phyloP scores from a whole-genome alignment of 805 yeast species.

The Pichia exigua region DNA sequence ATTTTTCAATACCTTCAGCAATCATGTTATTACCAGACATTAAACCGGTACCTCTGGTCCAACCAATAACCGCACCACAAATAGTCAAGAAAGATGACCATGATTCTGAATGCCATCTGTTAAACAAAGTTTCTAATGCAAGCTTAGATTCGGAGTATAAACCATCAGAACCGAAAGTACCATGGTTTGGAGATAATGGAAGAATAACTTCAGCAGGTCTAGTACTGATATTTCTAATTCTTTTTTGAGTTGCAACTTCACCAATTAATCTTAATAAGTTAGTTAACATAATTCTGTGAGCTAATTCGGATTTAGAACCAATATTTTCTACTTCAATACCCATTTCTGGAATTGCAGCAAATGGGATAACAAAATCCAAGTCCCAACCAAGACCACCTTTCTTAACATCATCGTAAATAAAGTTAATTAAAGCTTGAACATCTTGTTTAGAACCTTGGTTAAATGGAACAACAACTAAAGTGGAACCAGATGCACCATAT shows the following conservation, averaged over 20 bases:
- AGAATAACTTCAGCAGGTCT: slow-evolving; percentile 97
- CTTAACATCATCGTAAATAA: slow-evolving; percentile 75
- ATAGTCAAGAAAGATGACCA: slow-evolving; percentile 92
- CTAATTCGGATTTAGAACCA: slow-evolving; percentile 93
- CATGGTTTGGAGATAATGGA: slow-evolving; percentile 98
- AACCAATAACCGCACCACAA: slow-evolving; percentile 98
- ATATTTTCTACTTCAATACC: slow-evolving; percentile 92
- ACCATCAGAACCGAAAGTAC: slow-evolving; percentile 98
- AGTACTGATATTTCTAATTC: slow-evolving; percentile 69
- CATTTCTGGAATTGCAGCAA: slow-evolving; percentile 98
- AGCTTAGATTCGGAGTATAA: slow-evolving; percentile 96
- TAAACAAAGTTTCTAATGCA: slow-evolving; percentile 90
- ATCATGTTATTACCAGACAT: slow-evolving; percentile 96
- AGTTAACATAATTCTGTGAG: slow-evolving; percentile 98
- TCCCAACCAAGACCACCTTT: slow-evolving; percentile 97
- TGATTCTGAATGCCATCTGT: slow-evolving; percentile 98
- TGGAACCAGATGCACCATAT: slow-evolving; percentile 87
- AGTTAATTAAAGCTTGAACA: slow-evolving; percentile 75
- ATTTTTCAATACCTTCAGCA: slow-evolving; percentile 93
- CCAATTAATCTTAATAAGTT: slow-evolving; percentile 91
- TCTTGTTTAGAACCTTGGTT: slow-evolving; percentile 97
- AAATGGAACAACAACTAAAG: slow-evolving; percentile 94
- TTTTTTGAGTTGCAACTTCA: slow-evolving; percentile 77
- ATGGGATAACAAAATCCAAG: slow-evolving; percentile 90
- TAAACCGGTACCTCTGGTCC: slow-evolving; percentile 99